A percentile compares a stretch with the other conserved stretches of the same genome.
phyloP scores from a whole-genome alignment of 2,329 filamentous ascomycete genomes.

The Thelonectria discophora region DNA sequence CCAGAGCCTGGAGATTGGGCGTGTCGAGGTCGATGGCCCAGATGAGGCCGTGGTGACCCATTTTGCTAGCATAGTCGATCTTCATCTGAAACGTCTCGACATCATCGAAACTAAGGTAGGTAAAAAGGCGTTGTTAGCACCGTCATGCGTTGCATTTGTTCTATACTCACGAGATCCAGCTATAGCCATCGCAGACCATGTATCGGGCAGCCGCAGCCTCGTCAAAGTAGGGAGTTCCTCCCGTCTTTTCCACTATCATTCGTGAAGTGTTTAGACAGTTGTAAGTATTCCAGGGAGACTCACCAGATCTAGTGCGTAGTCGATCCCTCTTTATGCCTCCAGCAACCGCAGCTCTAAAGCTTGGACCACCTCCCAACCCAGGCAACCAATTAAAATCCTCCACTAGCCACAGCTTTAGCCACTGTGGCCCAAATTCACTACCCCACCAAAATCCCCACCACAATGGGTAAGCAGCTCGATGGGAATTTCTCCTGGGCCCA shows the following conservation, averaged over 20 bases:
- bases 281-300: too few species aligned
- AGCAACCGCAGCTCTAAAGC: too few species aligned
- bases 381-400: too few species aligned
- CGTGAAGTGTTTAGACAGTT: too few species aligned
- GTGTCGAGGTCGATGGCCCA: too few species aligned
- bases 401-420: too few species aligned
- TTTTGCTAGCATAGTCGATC: constrained; percentile 6
- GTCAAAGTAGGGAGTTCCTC: neutral
- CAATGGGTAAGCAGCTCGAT: constrained; percentile 40
- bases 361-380: too few species aligned
- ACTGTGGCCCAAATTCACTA: too few species aligned
- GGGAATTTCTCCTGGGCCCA: constrained; percentile 29
- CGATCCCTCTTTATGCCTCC: too few species aligned
- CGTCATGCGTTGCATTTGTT: too few species aligned
- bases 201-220: constrained; percentile 1
- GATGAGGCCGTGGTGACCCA: neutral
- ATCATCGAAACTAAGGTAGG: constrained; percentile 8
- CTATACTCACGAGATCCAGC: neutral
- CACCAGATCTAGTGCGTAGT: too few species aligned
- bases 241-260: constrained; percentile 27
- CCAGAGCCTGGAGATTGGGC: too few species aligned
- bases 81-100: neutral
- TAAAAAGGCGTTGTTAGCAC: neutral
- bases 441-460: constrained; percentile 46
- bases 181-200: neutral